Base-by-base conservation (phyloP, 202 grass and related monocot species). In the Brachypodium distachyon region DNA sequence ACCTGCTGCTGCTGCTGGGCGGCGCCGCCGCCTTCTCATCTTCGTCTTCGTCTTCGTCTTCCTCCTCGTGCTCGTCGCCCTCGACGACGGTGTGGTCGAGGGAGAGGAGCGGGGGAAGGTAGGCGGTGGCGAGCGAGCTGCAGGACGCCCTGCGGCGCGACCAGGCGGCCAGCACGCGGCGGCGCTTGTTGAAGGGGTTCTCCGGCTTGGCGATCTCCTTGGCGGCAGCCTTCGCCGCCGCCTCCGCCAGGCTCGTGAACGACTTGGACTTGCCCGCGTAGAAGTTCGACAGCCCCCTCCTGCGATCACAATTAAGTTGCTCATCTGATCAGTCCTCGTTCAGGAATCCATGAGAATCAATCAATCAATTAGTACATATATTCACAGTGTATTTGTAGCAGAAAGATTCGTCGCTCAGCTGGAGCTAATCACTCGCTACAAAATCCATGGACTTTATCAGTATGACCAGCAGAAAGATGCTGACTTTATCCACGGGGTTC, bases 181-280 rank as follows among this genome's bases (percentile, higher is more conserved):
- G 85, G 22, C 90, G 82, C 74, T 97, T 97, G 83, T 97, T 97
- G 81, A 97, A 93, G 2, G 90, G 93, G 77, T 93, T 97, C 80
- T 97, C 93, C 26, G 87, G 93, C 85, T 97, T 97, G 17, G 88
- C 73, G 42, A 97, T 87, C 73, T 93, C 93, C 74, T 83, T 88
- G 37, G 84, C 82, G 0, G 76, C 75, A 11, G 77, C 79, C 53
- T 68, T 81, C 23, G 82, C 65, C 1, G 82, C 79, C 1, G 85
- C 90, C 70, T 91, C 84, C 1, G 59, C 77, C 2, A 97, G 73
- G 87, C 80, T 85, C 26, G 90, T 90, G 82, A 97, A 97, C 1
- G 90, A 97, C 77, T 90, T 93, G 7, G 93, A 93, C 69, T 97
- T 97, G 74, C 93, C 93, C 0, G 85, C 87, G 83, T 88, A 97